Evolutionary conservation across 345 rosid species (phyloP).

Genomic region (Rhizophora apiculata): DNA sequence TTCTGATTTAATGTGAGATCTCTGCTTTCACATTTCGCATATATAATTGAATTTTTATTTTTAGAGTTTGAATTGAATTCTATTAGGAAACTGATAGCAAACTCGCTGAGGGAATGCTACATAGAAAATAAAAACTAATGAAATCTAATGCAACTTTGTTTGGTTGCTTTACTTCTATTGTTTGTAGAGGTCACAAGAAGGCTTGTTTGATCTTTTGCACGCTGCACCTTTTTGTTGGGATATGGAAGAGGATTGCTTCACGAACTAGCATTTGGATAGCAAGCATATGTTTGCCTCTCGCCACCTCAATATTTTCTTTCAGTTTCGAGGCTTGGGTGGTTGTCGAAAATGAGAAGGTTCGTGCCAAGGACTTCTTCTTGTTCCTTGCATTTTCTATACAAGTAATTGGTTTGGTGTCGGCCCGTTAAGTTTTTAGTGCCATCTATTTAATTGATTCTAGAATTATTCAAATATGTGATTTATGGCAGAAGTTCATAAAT

Average conservation of each 20-base stretch:
- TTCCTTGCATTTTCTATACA: not conserved
- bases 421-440: not conserved
- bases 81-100: not conserved
- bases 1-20: slow-evolving; percentile 67
- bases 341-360: slow-evolving; percentile 81
- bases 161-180: not conserved
- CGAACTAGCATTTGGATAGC: slow-evolving; percentile 59
- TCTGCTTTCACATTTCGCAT: not conserved
- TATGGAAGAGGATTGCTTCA: slow-evolving; percentile 62
- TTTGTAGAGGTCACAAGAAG: slow-evolving; percentile 73
- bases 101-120: not conserved
- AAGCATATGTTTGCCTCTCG: slow-evolving; percentile 60
- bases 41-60: not conserved
- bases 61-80: not conserved
- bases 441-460: not conserved
- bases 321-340: slow-evolving; percentile 88
- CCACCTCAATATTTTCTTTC: slow-evolving; percentile 60
- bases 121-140: not conserved
- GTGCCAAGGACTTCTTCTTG: slow-evolving; percentile 7
- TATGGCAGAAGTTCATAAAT: not conserved
- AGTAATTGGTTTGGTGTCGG: not conserved
- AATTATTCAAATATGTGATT: not conserved
- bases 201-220: slow-evolving; percentile 60
- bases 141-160: not conserved
- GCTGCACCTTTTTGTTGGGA: slow-evolving; percentile 66